Evolutionary conservation across 1,284 basidiomycete genomes (phyloP).

Genomic region (Termitomyces sp.): DNA sequence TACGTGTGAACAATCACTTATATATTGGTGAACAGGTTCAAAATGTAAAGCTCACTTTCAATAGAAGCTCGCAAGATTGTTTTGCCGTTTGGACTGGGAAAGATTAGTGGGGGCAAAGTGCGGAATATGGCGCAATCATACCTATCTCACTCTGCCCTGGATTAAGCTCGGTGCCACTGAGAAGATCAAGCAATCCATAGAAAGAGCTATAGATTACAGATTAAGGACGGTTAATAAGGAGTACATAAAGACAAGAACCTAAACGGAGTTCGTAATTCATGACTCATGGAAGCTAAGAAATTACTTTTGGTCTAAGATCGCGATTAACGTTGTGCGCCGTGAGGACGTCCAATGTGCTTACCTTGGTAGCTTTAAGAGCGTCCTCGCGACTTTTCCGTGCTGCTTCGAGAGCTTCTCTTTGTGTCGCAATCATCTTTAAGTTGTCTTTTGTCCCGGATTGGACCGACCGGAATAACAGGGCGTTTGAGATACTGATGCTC

Average conservation of each 20-base stretch:
- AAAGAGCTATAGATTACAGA: conserved; percentile 47
- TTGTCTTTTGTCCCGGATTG: conserved; percentile 67
- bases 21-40: background rate
- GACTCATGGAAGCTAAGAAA: conserved; percentile 71
- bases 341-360: conserved; percentile 17
- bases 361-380: conserved; percentile 67
- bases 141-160: conserved; percentile 64
- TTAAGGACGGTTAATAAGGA: background rate
- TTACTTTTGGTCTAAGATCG: conserved; percentile 60
- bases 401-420: conserved; percentile 59
- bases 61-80: conserved; percentile 63
- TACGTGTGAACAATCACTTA: conserved; percentile 19
- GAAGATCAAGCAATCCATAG: conserved; percentile 63
- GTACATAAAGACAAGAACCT: conserved; percentile 33
- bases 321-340: background rate
- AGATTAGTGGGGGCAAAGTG: background rate
- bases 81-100: conserved; percentile 63
- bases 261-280: conserved; percentile 67
- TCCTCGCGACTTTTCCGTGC: conserved; percentile 65
- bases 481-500: conserved; percentile 67
- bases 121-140: conserved; percentile 20
- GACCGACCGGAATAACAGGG: conserved; percentile 66
- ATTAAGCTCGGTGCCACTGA: conserved; percentile 63
- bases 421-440: conserved; percentile 66
- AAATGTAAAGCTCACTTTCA: conserved; percentile 41